Percentiles rank a stretch among this genome's conserved stretches.
These are phyloP conservation scores for Platismatia glauca DNA, from an alignment of 495 filamentous ascomycete species.

Conservation along the genomic window DNA sequence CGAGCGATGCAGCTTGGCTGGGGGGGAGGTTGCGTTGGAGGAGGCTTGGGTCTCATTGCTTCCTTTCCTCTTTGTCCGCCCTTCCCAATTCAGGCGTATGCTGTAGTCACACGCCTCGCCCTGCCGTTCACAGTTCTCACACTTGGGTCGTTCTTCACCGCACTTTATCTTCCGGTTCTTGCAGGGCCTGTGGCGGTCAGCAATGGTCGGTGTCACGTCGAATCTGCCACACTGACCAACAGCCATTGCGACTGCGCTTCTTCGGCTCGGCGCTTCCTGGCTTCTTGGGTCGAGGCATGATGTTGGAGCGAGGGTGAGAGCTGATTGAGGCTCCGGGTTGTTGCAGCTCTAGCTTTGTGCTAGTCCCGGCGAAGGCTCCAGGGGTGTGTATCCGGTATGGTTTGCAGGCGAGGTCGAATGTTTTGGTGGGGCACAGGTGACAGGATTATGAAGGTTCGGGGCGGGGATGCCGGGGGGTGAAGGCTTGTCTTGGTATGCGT, in stretches of 20 bases:
- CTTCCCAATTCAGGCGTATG: constrained; percentile 74
- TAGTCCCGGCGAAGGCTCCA: neutral
- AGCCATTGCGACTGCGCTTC: constrained; percentile 71
- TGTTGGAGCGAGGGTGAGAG: neutral
- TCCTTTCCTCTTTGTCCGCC: constrained; percentile 42
- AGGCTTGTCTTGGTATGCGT: no score
- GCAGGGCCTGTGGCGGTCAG: constrained; percentile 57
- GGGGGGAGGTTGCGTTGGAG: neutral
- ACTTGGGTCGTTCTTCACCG: constrained; percentile 72
- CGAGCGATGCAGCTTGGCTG: constrained; percentile 1
- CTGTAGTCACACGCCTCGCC: constrained; percentile 79
- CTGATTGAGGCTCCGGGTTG: neutral
- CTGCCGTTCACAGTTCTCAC: constrained; percentile 66
- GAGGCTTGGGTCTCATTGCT: constrained; percentile 25
- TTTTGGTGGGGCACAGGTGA: neutral
- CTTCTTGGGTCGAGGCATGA: constrained; percentile 66
- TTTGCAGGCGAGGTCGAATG: neutral
- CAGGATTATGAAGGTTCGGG: neutral
- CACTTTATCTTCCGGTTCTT: constrained; percentile 85
- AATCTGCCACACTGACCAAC: constrained; percentile 52
- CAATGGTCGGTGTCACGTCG: neutral
- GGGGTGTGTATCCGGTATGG: no score
- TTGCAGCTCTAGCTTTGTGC: neutral
- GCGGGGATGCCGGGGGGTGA: no score
- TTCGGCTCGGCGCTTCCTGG: constrained; percentile 59